Percentiles rank a stretch among this genome's conserved stretches.
Conservation (phyloP, 495 filamentous ascomycete species). For the Terfezia claveryi region DNA sequence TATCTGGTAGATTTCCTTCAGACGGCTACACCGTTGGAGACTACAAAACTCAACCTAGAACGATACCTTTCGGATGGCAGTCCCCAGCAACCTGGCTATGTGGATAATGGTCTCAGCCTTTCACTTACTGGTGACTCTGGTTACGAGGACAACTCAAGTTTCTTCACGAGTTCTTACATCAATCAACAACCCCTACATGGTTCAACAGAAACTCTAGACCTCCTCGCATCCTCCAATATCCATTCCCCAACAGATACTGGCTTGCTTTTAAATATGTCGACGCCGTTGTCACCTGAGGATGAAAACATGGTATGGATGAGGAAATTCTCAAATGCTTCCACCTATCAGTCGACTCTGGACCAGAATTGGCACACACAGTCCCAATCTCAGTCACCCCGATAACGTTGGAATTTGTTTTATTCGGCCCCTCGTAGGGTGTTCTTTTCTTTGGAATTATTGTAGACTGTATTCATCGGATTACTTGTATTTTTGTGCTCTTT, state of each 20-base stretch:
- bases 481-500: too few species aligned
- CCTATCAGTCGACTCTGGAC: not conserved
- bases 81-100: constrained; percentile 7
- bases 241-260: not conserved
- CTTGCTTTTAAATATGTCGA: not conserved
- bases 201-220: constrained; percentile 9
- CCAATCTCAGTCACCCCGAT: not conserved
- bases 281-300: constrained; percentile 12
- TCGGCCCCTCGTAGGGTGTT: too few species aligned
- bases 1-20: constrained; percentile 1
- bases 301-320: constrained; percentile 15
- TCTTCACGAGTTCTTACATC: constrained; percentile 7
- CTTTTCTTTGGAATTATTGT: too few species aligned
- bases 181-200: constrained; percentile 8
- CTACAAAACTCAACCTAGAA: constrained; percentile 4
- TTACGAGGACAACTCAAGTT: constrained; percentile 10
- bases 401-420: not conserved
- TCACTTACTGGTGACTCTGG: constrained; percentile 8
- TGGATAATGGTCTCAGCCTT: constrained; percentile 10
- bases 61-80: not conserved
- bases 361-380: not conserved
- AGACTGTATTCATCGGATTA: too few species aligned
- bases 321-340: not conserved
- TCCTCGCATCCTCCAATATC: not conserved
- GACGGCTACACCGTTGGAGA: not conserved